A percentile compares a stretch with the other conserved stretches of the same genome.
Conservation (phyloP, 164 flowering plant species). For the Cinnamomum micranthum region DNA sequence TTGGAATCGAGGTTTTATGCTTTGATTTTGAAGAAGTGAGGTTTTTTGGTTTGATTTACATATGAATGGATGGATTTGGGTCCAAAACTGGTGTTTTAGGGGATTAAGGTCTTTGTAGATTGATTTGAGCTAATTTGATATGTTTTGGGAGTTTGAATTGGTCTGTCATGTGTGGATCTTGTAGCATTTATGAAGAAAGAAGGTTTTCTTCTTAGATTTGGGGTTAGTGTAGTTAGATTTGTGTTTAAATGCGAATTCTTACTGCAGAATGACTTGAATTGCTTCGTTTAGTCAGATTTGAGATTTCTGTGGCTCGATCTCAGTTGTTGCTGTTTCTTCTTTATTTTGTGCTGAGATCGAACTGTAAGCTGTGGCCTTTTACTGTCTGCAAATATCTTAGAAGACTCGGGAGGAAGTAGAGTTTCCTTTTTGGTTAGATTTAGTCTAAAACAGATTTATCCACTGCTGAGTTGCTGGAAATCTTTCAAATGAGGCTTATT, state of each 20-base stretch:
- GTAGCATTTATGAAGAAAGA: not conserved
- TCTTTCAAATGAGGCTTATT: not conserved
- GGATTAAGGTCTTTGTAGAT: not conserved
- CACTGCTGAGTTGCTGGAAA: not conserved
- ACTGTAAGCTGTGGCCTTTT: not conserved
- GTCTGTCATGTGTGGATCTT: not conserved
- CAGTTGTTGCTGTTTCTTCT: not conserved
- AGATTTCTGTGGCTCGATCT: not conserved
- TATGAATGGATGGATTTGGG: conserved; percentile 2
- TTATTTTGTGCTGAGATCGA: not conserved
- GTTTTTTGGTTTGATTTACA: conserved; percentile 9
- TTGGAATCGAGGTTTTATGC: not conserved
- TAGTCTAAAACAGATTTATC: not conserved
- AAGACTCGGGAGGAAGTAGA: not conserved
- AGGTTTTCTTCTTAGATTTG: not conserved
- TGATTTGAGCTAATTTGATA: conserved; percentile 7
- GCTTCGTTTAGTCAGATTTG: not conserved
- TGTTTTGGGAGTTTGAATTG: not conserved
- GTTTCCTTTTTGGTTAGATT: not conserved
- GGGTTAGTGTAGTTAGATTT: not conserved
- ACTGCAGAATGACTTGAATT: not conserved
- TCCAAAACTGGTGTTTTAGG: not conserved
- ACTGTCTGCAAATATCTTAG: not conserved
- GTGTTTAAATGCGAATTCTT: not conserved
- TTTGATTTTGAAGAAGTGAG: not conserved